phyloP scores from a whole-genome alignment of 2,329 filamentous ascomycete species.

The Cytospora mali region DNA sequence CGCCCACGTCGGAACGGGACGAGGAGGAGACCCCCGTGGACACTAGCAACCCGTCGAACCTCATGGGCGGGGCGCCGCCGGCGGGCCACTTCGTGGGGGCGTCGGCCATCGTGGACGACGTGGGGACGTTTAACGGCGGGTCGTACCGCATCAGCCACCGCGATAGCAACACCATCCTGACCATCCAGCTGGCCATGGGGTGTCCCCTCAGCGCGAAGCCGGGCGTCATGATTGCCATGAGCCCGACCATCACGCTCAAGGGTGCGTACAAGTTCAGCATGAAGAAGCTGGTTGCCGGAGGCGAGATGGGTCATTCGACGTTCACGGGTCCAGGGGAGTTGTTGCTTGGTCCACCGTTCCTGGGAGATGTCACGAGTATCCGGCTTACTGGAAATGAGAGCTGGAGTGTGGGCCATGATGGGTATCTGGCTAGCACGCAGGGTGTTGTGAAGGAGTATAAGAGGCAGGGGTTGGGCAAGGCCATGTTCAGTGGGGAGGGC shows the following conservation, averaged over 20 bases:
- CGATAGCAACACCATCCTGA: conserved; percentile 87
- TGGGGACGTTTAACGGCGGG: conserved; percentile 96
- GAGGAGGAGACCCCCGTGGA: conserved; percentile 34
- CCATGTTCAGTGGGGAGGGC: conserved; percentile 92
- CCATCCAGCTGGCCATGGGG: conserved; percentile 84
- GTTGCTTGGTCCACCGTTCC: conserved; percentile 56
- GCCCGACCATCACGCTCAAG: conserved; percentile 79
- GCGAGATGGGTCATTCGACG: conserved; percentile 75
- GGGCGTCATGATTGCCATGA: conserved; percentile 92
- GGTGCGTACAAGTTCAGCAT: conserved; percentile 82
- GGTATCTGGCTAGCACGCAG: conserved; percentile 82
- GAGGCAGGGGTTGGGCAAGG: conserved; percentile 82
- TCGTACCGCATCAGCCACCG: conserved; percentile 92
- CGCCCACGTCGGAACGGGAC: conserved; percentile 27
- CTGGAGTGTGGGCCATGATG: conserved; percentile 87
- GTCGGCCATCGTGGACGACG: conserved; percentile 70
- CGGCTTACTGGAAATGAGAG: conserved; percentile 70
- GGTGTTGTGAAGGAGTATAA: conserved; percentile 89
- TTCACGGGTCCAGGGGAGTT: conserved; percentile 92
- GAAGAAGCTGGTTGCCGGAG: conserved; percentile 87
- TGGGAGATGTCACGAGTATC: conserved; percentile 47
- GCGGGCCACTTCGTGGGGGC: conserved; percentile 66
- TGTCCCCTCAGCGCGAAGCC: conserved; percentile 82
- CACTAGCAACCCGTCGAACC: conserved; percentile 38
- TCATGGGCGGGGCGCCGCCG: conserved; percentile 44